Evolutionary conservation across 352 stramenopile species (phyloP), one percentile per base, ranked within the genome.

Genomic region (Globisporangium megalacanthum): DNA sequence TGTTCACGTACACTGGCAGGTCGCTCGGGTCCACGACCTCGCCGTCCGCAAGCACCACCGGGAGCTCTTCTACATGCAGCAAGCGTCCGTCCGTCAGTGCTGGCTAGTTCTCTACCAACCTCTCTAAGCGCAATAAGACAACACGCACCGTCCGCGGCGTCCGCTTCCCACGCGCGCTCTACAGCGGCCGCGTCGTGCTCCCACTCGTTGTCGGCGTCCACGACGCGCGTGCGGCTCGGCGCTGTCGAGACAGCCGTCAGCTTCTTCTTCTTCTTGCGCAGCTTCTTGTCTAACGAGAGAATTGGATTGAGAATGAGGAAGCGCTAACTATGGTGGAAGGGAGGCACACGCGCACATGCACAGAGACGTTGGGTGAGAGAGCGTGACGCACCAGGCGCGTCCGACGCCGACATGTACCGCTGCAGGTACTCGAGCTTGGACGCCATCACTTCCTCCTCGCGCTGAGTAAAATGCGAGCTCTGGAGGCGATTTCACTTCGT

Each of bases 391-490:
- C 68, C 72, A 33, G 57, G 58, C 44, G 59, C 58, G 36, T 49
- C 44, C 19, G 44, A 20, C 44, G 45, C 53, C 22, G 73, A 68
- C 77, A 90, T 79, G 60, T 92, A 92, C 35, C 79, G 78, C 78
- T 90, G 79, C 45, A 92, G 51, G 54, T 89, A 89, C 66, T 86
- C 83, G 56, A 90, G 68, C 75, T 92, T 92, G 36, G 83, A 89
- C 64, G 58, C 41, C 69, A 76, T 78, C 39, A 15, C 44, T 49
- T 49, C n/a, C 6, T 19, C 15, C 41, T 20, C 15, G 17, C 15
- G 13, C 39, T 8, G 25, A 29, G 25, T 29, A 45, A 39, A 39
- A 39, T 39, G 33, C 33, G 5, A 9, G 33, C 8, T 37, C 5
- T 37, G 35, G 35, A 39, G 35, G 35, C 35, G 11, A 17, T 19